phyloP scores from a whole-genome alignment of 805 yeast species.

The Saturnispora serradocipensis region DNA sequence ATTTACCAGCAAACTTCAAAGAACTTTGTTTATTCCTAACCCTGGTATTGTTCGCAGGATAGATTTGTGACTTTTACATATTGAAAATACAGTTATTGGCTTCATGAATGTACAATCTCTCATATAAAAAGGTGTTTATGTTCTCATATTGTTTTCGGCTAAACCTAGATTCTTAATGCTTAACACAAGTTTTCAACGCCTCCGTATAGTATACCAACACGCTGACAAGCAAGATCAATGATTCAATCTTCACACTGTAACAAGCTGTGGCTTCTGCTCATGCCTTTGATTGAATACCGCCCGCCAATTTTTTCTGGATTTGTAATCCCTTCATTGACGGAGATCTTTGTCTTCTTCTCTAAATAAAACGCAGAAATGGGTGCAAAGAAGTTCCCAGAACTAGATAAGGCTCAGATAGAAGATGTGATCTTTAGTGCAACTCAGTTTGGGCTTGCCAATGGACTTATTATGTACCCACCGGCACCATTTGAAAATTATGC shows the following conservation, averaged over 20 bases:
- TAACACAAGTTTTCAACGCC: not conserved
- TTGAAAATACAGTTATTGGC: not conserved
- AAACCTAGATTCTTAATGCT: not conserved
- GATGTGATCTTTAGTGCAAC: constrained; percentile 28
- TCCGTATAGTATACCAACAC: not conserved
- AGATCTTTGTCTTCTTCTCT: constrained; percentile 1
- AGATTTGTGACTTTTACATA: not conserved
- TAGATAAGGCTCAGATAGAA: constrained; percentile 7
- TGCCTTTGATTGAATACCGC: not conserved
- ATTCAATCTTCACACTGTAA: not conserved
- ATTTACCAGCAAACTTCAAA: not conserved
- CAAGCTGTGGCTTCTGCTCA: not conserved
- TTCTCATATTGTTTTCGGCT: not conserved
- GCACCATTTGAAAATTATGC: constrained; percentile 33
- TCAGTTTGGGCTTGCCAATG: constrained; percentile 76
- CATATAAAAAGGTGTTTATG: too few relatives aligned
- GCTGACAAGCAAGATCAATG: too few relatives aligned
- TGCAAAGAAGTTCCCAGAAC: constrained; percentile 13
- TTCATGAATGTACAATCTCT: too few relatives aligned
- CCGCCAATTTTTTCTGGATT: not conserved
- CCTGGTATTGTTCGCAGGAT: too few relatives aligned
- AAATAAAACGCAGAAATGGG: not conserved
- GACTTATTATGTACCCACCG: constrained; percentile 74
- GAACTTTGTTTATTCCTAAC: not conserved
- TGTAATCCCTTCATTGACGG: not conserved